Evolutionary conservation across 495 filamentous ascomycete genomes (phyloP), one percentile per base, ranked within the genome.

Genomic region (Aspergillus sclerotiicarbonarius): DNA sequence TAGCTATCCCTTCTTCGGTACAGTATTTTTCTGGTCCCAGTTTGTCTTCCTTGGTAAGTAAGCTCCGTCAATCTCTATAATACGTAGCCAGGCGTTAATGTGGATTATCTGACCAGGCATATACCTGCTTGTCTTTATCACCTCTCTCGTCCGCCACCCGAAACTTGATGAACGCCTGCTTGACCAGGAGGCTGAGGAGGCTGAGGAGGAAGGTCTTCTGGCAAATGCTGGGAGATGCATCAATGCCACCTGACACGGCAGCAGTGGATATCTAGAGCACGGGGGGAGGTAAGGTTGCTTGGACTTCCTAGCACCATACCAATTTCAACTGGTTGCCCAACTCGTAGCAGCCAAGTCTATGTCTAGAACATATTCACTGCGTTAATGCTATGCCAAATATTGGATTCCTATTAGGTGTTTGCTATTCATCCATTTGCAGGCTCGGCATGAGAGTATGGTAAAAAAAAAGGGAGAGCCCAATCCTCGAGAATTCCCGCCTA

Each of bases 1-100:
- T 59, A 94, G 93, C 73, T 98, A 91, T 79, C 93, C 95, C 15
- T 89, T 96, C 66, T 96, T 98, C 72, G 94, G 94, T n/a, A 88
- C 84, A 33, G 78, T 98, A 12, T 82, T 88, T 57, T 98, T 98
- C 75, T 98, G 92, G 92, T 89, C 90, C 0, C 95, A 98, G 67
- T 96, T 96, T 64, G 85, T 80, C 12, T 98, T 98, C 73, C 72
- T 98, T 46, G 91, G 84, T 81, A 79, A 65, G 71, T 48, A 30
- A 20, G 45, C 50, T 32, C 15, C 33, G 8, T 6, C 25, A 19
- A 7, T 43, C 15, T 4, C 13, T n/a, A 6, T 12, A 41, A 12
- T 41, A 15, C 15, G 10, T n/a, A 12, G 9, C 4, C 8, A n/a
- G 1, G 4, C n/a, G 13, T n/a, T 41, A 41, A 41, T 41, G 13